phyloP scores from a whole-genome alignment of 129 eudicot genomes.

The Escallonia herrerae region DNA sequence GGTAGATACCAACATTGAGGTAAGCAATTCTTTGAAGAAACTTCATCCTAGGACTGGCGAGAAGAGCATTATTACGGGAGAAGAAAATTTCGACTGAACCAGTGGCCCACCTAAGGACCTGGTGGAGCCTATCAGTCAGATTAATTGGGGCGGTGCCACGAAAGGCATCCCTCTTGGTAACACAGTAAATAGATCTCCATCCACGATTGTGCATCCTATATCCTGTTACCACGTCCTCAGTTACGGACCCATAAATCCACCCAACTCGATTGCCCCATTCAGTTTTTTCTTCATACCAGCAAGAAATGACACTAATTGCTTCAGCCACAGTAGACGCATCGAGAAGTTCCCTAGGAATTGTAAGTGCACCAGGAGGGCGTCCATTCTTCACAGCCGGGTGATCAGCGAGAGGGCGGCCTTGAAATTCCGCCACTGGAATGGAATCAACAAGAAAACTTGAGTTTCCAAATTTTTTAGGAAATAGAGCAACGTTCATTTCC shows the following conservation, averaged over 20 bases:
- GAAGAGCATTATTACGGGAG: conserved; percentile 52
- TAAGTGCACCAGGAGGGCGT: conserved; percentile 58
- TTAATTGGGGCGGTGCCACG: conserved; percentile 67
- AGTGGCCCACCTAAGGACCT: conserved; percentile 69
- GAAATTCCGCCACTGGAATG: conserved; percentile 54
- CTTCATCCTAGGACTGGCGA: conserved; percentile 56
- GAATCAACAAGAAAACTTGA: conserved; percentile 47
- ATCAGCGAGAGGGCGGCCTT: conserved; percentile 62
- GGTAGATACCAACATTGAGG: conserved; percentile 61
- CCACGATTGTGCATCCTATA: conserved; percentile 67
- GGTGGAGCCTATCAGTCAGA: conserved; percentile 56
- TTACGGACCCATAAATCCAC: conserved; percentile 62
- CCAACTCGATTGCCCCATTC: conserved; percentile 67
- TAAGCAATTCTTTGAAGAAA: conserved; percentile 50
- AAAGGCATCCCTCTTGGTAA: conserved; percentile 60
- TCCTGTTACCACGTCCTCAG: conserved; percentile 66
- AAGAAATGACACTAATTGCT: conserved; percentile 55
- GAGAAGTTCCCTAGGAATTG: conserved; percentile 48
- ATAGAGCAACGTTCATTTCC: conserved; percentile 26
- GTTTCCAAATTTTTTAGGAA: conserved; percentile 51
- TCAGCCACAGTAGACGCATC: conserved; percentile 62
- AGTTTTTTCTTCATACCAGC: conserved; percentile 61
- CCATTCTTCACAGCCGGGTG: conserved; percentile 59
- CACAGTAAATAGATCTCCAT: conserved; percentile 61
- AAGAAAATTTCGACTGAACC: conserved; percentile 66